phyloP scores from a whole-genome alignment of 768 basidiomycete genomes.

The Coprinopsis cinerea region DNA sequence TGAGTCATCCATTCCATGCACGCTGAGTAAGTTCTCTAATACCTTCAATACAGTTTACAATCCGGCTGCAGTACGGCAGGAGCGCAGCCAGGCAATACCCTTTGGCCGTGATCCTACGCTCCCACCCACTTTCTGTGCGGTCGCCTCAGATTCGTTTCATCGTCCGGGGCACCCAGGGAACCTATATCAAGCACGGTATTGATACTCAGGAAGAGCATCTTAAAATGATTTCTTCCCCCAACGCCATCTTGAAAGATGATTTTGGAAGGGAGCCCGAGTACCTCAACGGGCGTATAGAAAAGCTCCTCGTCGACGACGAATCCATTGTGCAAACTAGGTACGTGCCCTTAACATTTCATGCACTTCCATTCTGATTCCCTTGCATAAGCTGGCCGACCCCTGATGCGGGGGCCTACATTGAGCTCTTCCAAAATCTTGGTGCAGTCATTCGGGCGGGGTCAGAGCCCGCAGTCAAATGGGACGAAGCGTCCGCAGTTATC shows the following conservation, averaged over 20 bases:
- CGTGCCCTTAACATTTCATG: constrained; percentile 11
- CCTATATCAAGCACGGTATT: constrained; percentile 69
- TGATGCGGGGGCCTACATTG: constrained; percentile 51
- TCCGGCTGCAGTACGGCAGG: constrained; percentile 44
- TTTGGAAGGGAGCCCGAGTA: constrained; percentile 62
- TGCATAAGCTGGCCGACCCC: constrained; percentile 55
- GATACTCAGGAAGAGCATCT: constrained; percentile 80
- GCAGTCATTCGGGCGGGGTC: constrained; percentile 51
- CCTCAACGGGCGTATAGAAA: constrained; percentile 60
- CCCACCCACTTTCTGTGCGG: constrained; percentile 62
- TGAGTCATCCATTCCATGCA: constrained; percentile 23
- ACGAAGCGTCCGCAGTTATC: constrained; percentile 65
- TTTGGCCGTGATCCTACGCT: constrained; percentile 61
- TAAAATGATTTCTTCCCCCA: constrained; percentile 45
- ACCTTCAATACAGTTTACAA: constrained; percentile 38
- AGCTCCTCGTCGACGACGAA: constrained; percentile 41
- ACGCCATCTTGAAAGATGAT: constrained; percentile 34
- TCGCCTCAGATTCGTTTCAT: constrained; percentile 64
- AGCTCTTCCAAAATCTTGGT: constrained; percentile 62
- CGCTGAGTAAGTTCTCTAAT: background rate
- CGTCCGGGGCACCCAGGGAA: constrained; percentile 66
- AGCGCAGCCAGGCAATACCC: constrained; percentile 40
- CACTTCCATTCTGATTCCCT: constrained; percentile 1
- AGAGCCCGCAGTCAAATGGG: constrained; percentile 62
- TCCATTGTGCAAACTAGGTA: constrained; percentile 32